Base-by-base conservation (phyloP, 352 stramenopile species). In the Plasmopara muralis region DNA sequence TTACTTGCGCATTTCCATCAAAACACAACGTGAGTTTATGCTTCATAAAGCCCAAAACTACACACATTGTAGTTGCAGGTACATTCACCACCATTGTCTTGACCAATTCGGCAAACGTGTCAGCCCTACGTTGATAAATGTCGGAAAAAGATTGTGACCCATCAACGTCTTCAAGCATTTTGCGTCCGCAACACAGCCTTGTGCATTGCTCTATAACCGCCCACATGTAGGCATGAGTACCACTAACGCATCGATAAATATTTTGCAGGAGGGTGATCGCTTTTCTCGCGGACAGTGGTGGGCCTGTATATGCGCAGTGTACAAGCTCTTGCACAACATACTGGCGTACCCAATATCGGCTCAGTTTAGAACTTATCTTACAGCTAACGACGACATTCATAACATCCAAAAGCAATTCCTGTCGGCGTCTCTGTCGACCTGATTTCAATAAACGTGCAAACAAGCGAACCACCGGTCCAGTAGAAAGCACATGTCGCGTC, bases 171-270 rank as follows among this genome's bases (percentile, higher is more conserved):
- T 3, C 30, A n/a, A 25, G 53, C 2, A 59, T 40, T n/a, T 66
- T 55, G 20, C 70, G 80, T 31, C 76, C 74, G 40, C 74, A 87
- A 42, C 76, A 87, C 25, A 72, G 55, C 34, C 60, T 73, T 2
- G 76, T 85, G 37, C 78, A 89, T 34, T 79, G 66, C 29, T 77
- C 61, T 18, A 89, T 30, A 38, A 85, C 48, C 29, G 62, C 48
- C 78, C 76, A 89, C 20, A 87, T 47, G 15, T 73, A 29, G 29
- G 55, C 47, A 8, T 44, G 42, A 43, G 59, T 50, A 29, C 34
- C 34, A 43, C 54, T 42, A 14, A 41, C 53, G n/a, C 52, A 37
- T 41, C 50, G 49, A 39, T 54, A 58, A 12, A 85, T 64, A 4
- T 48, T 63, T 12, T 80, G 66, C 18, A 84, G 33, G 44, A 82